Evolutionary conservation across 306 rosid genomes (phyloP).

Genomic region (Pterocarpus macrocarpus): DNA sequence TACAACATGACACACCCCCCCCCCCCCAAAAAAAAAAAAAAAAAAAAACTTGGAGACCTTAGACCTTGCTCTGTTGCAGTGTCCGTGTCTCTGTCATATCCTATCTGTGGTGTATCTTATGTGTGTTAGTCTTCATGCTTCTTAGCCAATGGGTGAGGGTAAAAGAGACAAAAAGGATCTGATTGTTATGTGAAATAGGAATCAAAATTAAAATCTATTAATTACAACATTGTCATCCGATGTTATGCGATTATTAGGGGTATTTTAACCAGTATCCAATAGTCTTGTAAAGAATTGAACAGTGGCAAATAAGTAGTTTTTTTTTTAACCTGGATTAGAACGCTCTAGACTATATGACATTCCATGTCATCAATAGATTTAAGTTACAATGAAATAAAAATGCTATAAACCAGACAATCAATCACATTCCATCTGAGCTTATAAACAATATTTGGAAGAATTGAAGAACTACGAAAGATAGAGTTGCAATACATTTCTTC

Average conservation of each 20-base stretch:
- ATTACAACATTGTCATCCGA: background rate
- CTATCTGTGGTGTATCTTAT: background rate
- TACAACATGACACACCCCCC: background rate
- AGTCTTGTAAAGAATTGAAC: background rate
- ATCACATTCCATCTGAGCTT: background rate
- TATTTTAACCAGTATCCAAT: background rate
- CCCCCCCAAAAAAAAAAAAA: too few relatives aligned
- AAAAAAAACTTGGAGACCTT: background rate
- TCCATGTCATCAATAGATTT: background rate
- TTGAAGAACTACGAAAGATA: background rate
- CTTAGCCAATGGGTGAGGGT: conserved; percentile 4
- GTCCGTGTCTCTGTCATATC: background rate
- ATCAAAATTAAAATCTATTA: background rate
- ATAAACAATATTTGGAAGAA: too few relatives aligned
- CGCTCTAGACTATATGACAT: background rate
- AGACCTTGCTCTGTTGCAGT: background rate
- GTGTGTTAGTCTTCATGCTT: background rate
- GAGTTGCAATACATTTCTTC: background rate
- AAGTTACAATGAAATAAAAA: background rate
- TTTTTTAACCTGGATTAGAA: background rate
- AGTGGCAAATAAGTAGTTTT: background rate
- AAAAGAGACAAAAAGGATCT: background rate
- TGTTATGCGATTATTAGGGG: background rate
- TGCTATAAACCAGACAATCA: background rate
- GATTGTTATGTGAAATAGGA: background rate